phyloP scores from a whole-genome alignment of 495 filamentous ascomycete species.

The Tetracladium setigerum region DNA sequence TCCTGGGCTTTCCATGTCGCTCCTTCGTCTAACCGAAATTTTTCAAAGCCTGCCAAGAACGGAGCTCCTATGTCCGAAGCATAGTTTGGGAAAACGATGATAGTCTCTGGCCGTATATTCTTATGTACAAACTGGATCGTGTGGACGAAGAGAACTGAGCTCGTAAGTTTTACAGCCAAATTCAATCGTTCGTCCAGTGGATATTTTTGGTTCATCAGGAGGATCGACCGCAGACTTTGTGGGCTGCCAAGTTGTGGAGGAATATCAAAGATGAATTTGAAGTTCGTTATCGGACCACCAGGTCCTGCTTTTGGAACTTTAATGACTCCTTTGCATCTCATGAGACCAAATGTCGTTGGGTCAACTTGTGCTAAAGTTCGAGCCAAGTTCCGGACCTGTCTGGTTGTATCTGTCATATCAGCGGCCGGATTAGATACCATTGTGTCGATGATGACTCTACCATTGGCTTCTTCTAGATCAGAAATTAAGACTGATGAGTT shows the following conservation, averaged over 20 bases:
- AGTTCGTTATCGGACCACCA: neutral
- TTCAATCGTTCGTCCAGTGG: conserved; percentile 19
- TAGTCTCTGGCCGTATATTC: conserved; percentile 36
- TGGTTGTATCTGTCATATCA: conserved; percentile 6
- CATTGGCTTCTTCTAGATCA: neutral
- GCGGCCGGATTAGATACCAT: conserved; percentile 10
- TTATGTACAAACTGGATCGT: conserved; percentile 37
- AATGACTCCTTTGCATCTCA: conserved; percentile 37
- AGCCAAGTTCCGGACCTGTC: conserved; percentile 35
- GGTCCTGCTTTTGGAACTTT: neutral
- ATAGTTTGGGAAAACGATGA: conserved; percentile 24
- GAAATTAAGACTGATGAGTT: conserved; percentile 17
- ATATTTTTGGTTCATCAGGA: neutral
- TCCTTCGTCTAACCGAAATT: conserved; percentile 15
- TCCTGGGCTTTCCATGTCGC: conserved; percentile 2
- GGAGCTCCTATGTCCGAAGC: conserved; percentile 12
- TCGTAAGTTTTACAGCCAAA: conserved; percentile 27
- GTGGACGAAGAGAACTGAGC: conserved; percentile 34
- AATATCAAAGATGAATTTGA: conserved; percentile 14
- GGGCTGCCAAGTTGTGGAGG: conserved; percentile 1
- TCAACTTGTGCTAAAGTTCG: conserved; percentile 27
- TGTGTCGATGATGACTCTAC: conserved; percentile 21
- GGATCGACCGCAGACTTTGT: conserved; percentile 1
- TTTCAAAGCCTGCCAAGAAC: conserved; percentile 19
- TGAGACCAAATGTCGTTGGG: conserved; percentile 38